phyloP scores from a whole-genome alignment of 768 basidiomycete genomes.

The Pleurotus sapidus region DNA sequence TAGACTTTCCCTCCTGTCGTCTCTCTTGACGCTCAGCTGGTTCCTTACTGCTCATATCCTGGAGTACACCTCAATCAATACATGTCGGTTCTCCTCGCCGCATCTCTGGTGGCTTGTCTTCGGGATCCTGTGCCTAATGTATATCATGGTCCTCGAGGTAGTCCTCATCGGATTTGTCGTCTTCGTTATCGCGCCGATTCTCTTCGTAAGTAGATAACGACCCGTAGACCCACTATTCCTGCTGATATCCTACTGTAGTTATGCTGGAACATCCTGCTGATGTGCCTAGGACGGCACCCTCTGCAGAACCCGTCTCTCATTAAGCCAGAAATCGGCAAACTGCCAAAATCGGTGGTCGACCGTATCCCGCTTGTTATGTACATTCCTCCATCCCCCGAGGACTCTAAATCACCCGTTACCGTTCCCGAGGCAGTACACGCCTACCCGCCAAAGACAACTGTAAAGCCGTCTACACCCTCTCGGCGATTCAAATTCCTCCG shows the following conservation, averaged over 20 bases:
- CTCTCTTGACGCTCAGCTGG: conserved; percentile 76
- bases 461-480: conserved; percentile 27
- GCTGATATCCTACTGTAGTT: conserved; percentile 37
- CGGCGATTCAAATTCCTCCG: conserved; percentile 55
- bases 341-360: conserved; percentile 70
- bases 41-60: conserved; percentile 80
- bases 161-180: conserved; percentile 73
- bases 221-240: conserved; percentile 9
- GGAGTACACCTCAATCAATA: conserved; percentile 70
- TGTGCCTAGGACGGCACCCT: conserved; percentile 80
- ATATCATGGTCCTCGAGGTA: conserved; percentile 69
- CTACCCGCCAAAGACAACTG: conserved; percentile 57
- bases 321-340: conserved; percentile 75
- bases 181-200: conserved; percentile 74
- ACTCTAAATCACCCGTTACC: conserved; percentile 29
- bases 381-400: conserved; percentile 71
- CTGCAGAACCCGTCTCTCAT: conserved; percentile 70
- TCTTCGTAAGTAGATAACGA: conserved; percentile 57
- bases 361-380: conserved; percentile 83
- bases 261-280: conserved; percentile 73
- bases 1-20: conserved; percentile 63
- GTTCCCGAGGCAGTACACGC: conserved; percentile 48
- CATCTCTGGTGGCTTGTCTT: conserved; percentile 89
- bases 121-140: conserved; percentile 76
- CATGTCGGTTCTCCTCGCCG: conserved; percentile 71